A percentile compares a stretch with the other conserved stretches of the same genome.
Conservation (phyloP, 768 basidiomycete genomes). For the Rubroboletus satanas region DNA sequence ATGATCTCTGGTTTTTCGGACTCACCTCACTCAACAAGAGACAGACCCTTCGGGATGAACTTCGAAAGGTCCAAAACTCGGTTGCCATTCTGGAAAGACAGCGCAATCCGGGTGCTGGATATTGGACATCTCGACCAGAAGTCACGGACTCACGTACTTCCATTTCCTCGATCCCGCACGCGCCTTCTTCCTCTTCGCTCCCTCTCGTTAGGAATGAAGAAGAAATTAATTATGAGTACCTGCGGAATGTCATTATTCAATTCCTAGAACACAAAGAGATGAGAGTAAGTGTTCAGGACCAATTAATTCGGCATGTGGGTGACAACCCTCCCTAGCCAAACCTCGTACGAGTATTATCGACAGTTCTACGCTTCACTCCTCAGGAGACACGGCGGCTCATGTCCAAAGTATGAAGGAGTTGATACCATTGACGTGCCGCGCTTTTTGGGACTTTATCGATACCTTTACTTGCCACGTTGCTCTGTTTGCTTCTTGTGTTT, state of each 20-base stretch:
- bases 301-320: background rate
- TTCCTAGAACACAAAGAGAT: conserved; percentile 99
- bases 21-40: conserved; percentile 6
- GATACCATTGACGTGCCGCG: background rate
- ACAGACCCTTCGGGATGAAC: conserved; percentile 86
- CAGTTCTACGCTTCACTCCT: conserved; percentile 91
- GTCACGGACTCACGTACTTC: conserved; percentile 33
- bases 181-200: conserved; percentile 34
- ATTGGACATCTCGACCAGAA: conserved; percentile 63
- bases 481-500: background rate
- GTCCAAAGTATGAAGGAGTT: conserved; percentile 63
- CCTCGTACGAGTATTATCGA: conserved; percentile 86
- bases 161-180: conserved; percentile 42
- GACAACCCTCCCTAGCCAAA: conserved; percentile 55
- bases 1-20: conserved; percentile 7
- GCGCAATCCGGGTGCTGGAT: conserved; percentile 91
- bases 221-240: conserved; percentile 92
- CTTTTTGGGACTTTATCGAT: background rate
- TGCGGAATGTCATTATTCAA: conserved; percentile 93
- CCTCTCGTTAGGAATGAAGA: conserved; percentile 58
- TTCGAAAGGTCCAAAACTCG: conserved; percentile 93
- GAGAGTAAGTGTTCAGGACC: conserved; percentile 60
- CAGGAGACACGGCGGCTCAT: conserved; percentile 88
- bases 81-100: conserved; percentile 86
- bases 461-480: background rate